Evolutionary conservation across 768 basidiomycete genomes (phyloP), one percentile per base, ranked within the genome.

Genomic region (Imleria badia): DNA sequence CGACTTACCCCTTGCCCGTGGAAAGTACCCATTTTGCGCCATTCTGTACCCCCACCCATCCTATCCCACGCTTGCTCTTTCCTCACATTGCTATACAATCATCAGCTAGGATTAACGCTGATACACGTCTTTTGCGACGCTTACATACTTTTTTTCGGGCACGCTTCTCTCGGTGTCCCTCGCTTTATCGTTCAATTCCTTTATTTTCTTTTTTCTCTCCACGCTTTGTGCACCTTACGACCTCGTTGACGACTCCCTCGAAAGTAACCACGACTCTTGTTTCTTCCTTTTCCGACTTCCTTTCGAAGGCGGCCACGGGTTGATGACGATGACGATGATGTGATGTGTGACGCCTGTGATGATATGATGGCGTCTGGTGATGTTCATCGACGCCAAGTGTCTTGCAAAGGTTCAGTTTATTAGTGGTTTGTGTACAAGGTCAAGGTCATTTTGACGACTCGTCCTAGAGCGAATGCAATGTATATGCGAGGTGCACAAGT

Each of bases 21-120:
- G 61, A 58, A 56, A 41, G 40, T 51, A 43, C 45, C 49, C 46
- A n/a, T 40, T 52, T 49, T 38, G n/a, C 35, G 43, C 35, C 48
- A 43, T 44, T 34, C 20, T 42, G 36, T 48, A 36, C 53, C 47
- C n/a, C 43, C 34, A 30, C 41, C 31, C 46, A 48, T 26, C 39
- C 44, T 48, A 52, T 52, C 35, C 41, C 35, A 30, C 22, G 22
- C 22, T 56, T 34, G 15, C 29, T 43, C 39, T 40, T 15, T 19
- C 26, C 10, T 47, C 48, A 44, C 54, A 52, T 45, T 52, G 46
- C 39, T 62, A 51, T 51, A 62, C 23, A 42, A 45, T 33, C 26
- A 23, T 35, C 39, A n/a, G 35, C 48, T 45, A 5, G 54, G 54
- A 44, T 61, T 56, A 31, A 56, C 33, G 26, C 23, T 31, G 60